Conservation (phyloP, 2,329 filamentous ascomycete species). For the Pseudonectria foliicola region DNA sequence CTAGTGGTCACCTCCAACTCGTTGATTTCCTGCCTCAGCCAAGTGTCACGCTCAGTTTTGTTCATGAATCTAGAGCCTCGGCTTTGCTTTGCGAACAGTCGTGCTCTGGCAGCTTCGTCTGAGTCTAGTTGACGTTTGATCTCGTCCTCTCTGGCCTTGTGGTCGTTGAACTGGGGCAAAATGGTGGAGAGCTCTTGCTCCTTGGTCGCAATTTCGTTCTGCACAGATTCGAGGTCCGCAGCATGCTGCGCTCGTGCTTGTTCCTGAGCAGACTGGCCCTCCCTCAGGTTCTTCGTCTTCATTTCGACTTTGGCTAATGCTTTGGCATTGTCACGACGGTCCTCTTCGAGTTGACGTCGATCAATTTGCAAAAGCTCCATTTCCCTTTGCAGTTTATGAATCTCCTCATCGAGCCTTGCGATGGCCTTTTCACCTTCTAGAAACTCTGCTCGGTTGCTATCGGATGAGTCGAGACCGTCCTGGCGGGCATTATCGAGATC, state of each 20-base stretch:
- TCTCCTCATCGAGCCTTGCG: slow-evolving; percentile 67
- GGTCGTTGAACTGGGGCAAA: slow-evolving; percentile 68
- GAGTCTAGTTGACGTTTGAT: slow-evolving; percentile 66
- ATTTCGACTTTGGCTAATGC: slow-evolving; percentile 79
- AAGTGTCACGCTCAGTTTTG: slow-evolving; percentile 82
- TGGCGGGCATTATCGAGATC: slow-evolving; percentile 76
- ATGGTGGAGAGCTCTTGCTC: slow-evolving; percentile 69
- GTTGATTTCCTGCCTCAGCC: slow-evolving; percentile 71
- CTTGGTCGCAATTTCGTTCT: slow-evolving; percentile 65
- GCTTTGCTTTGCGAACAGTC: slow-evolving; percentile 87
- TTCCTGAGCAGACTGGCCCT: slow-evolving; percentile 73
- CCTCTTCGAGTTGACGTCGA: slow-evolving; percentile 79
- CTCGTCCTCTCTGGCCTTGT: slow-evolving; percentile 64
- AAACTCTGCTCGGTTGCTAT: slow-evolving; percentile 71
- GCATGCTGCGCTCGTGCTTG: slow-evolving; percentile 65
- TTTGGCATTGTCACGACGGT: slow-evolving; percentile 75
- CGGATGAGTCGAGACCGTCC: slow-evolving; percentile 75
- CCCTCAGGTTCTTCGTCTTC: slow-evolving; percentile 72
- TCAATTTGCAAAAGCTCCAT: slow-evolving; percentile 81
- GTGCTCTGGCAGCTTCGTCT: slow-evolving; percentile 66
- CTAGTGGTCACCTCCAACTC: slow-evolving; percentile 71
- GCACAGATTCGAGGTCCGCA: slow-evolving; percentile 63
- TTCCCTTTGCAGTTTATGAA: slow-evolving; percentile 72
- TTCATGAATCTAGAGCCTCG: slow-evolving; percentile 80
- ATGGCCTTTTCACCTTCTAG: slow-evolving; percentile 74